These are phyloP conservation scores for Lachnellula subtilissima DNA, from an alignment of 2,329 filamentous ascomycete genomes.

Conservation along the genomic window DNA sequence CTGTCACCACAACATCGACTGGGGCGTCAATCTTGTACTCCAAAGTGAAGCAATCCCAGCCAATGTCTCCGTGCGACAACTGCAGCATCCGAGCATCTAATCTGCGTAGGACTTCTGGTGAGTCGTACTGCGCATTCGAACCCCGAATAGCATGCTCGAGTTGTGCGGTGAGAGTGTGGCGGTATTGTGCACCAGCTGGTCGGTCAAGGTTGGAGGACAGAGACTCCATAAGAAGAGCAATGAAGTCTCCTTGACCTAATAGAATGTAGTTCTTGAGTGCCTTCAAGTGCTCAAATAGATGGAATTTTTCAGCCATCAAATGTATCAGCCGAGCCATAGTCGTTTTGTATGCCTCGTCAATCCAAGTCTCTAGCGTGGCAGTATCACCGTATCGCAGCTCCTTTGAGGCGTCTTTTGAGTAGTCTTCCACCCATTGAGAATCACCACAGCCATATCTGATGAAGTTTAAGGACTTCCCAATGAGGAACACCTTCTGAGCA, in stretches of 20 bases:
- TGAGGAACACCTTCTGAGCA: constrained; percentile 92
- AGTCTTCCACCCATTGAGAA: constrained; percentile 89
- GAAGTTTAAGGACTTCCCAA: constrained; percentile 97
- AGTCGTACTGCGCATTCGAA: constrained; percentile 94
- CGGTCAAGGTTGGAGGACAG: constrained; percentile 87
- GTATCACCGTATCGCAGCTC: constrained; percentile 91
- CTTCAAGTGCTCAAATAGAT: constrained; percentile 84
- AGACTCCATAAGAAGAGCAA: constrained; percentile 94
- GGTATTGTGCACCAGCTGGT: constrained; percentile 93
- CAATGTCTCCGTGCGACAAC: constrained; percentile 91
- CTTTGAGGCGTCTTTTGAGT: constrained; percentile 88
- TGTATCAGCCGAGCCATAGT: constrained; percentile 94
- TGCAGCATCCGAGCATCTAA: constrained; percentile 98
- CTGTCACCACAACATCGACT: constrained; percentile 93
- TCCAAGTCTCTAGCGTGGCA: constrained; percentile 83
- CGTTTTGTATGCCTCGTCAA: constrained; percentile 95
- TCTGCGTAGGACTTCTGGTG: constrained; percentile 81
- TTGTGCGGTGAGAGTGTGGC: constrained; percentile 95
- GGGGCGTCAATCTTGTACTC: constrained; percentile 98
- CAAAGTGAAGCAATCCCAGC: constrained; percentile 98
- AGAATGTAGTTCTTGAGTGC: constrained; percentile 94
- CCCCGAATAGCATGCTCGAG: constrained; percentile 95
- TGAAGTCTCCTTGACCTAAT: constrained; percentile 94
- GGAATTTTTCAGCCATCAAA: constrained; percentile 93
- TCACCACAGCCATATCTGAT: constrained; percentile 94